Base-by-base conservation (phyloP, 176 grass and related monocot species). In the Oryza glumipatula region DNA sequence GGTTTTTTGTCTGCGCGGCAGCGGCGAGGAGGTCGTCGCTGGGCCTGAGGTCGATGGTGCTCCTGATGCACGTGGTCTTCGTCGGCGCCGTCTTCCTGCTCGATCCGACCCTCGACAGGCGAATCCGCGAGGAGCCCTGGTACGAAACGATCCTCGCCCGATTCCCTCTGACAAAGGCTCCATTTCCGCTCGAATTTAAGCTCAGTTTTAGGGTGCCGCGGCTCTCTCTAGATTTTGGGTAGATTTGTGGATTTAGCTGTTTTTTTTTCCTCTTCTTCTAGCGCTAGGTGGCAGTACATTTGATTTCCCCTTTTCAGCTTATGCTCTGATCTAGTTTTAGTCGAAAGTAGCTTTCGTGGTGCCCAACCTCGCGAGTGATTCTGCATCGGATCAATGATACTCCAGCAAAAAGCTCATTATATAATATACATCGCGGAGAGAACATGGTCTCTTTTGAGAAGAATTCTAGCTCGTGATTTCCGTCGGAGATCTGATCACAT, bases 61-160 rank as follows among this genome's bases (percentile, higher is more conserved):
- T 98, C 14, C 47, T 95, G 76, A 80, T 95, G 90, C 96, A 98
- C 88, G 88, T 83, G 51, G 13, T 94, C 9, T 93, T 94, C 82
- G 91, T 98, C 28, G 89, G 96, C 9, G 84, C 58, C 73, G 39
- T 95, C 76, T 98, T 98, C 82, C 35, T 90, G 65, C 85, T 95
- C 45, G 89, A 98, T 84, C 71, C 85, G 60, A 74, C 78, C 74
- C 87, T 94, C 67, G 84, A 85, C 33, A 84, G 87, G 84, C 88
- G 73, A 82, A 87, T 86, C 47, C 88, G 82, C 64, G 73, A 89
- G 80, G 63, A 90, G 85, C 89, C 91, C 5, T 95, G 93, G 95
- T 98, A 95, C 32, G 19, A 8, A 41, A 41, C 39, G 2, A 49
- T 87, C 85, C 48, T 47, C 39, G 15, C 71, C 12, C 23, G 16